phyloP scores from a whole-genome alignment of 768 basidiomycete species.

The Coprinopsis marcescibilis region DNA sequence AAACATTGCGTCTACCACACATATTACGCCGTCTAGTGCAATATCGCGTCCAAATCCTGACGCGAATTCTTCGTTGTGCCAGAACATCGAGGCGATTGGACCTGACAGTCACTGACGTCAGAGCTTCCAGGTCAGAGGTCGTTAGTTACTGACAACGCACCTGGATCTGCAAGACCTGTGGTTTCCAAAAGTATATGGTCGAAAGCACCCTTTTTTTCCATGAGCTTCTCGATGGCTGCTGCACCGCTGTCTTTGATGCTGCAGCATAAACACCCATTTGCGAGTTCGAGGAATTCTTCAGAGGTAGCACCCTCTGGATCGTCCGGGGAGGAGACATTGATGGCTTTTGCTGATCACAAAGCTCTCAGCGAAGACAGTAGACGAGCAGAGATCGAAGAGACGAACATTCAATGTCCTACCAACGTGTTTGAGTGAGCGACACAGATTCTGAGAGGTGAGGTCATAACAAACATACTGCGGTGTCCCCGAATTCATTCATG shows the following conservation, averaged over 20 bases:
- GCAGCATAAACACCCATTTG: slow-evolving; percentile 98
- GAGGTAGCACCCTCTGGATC: slow-evolving; percentile 61
- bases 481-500: slow-evolving; percentile 98
- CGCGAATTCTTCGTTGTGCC: slow-evolving; percentile 81
- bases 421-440: slow-evolving; percentile 11
- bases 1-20: slow-evolving; percentile 87
- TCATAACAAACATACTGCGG: slow-evolving; percentile 56
- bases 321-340: slow-evolving; percentile 70
- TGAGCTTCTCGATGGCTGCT: slow-evolving; percentile 90
- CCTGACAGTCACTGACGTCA: slow-evolving; percentile 31
- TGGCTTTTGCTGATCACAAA: slow-evolving; percentile 77
- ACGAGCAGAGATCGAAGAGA: background rate
- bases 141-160: no score
- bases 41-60: slow-evolving; percentile 65
- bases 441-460: background rate
- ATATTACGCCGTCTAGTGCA: slow-evolving; percentile 81
- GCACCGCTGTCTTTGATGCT: slow-evolving; percentile 93
- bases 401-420: slow-evolving; percentile 86
- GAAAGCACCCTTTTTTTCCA: slow-evolving; percentile 80
- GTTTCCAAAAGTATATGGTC: slow-evolving; percentile 96
- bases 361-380: no score
- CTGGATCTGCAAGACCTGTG: slow-evolving; percentile 94
- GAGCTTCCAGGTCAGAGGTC: background rate
- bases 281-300: slow-evolving; percentile 86
- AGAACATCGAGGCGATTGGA: slow-evolving; percentile 84